Percentiles rank a stretch among this genome's conserved stretches.
phyloP scores from a whole-genome alignment of 345 rosid genomes.

The Viola odorata region DNA sequence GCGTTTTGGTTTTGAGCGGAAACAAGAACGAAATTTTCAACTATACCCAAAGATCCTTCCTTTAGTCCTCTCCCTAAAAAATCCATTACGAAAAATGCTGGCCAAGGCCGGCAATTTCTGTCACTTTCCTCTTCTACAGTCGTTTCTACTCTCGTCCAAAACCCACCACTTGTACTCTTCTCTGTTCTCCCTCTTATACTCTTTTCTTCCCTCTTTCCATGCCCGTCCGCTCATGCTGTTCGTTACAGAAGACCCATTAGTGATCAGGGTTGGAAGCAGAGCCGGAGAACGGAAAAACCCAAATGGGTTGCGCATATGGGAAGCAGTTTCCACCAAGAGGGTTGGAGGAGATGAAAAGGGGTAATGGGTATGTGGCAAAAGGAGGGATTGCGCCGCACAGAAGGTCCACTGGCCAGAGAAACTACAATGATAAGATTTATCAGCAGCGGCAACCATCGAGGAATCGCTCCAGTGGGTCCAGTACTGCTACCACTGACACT shows the following conservation, averaged over 20 bases:
- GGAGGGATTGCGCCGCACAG: conserved; percentile 17
- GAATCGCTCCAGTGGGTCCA: conserved; percentile 8
- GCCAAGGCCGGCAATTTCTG: conserved; percentile 38
- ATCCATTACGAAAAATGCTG: conserved; percentile 30
- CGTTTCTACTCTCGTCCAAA: conserved; percentile 1
- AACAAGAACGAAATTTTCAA: background rate
- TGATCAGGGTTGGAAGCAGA: background rate
- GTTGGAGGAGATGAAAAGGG: conserved; percentile 39
- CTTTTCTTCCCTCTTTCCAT: background rate
- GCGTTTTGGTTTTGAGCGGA: too few relatives aligned
- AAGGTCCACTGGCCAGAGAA: conserved; percentile 44
- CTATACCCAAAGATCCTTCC: background rate
- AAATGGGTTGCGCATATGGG: conserved; percentile 52
- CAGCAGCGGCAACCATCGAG: conserved; percentile 9
- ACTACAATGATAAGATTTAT: conserved; percentile 12
- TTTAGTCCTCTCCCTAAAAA: background rate
- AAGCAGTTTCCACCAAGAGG: conserved; percentile 31
- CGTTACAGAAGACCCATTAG: background rate
- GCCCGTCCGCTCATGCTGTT: background rate
- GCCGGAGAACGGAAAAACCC: conserved; percentile 13
- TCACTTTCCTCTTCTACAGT: conserved; percentile 3
- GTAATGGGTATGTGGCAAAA: conserved; percentile 34
- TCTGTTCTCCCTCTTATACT: background rate
- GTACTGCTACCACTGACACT: too few relatives aligned
- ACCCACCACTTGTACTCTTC: conserved; percentile 26